Conservation (phyloP, 2,329 filamentous ascomycete species). For the Trichoderma sp. region DNA sequence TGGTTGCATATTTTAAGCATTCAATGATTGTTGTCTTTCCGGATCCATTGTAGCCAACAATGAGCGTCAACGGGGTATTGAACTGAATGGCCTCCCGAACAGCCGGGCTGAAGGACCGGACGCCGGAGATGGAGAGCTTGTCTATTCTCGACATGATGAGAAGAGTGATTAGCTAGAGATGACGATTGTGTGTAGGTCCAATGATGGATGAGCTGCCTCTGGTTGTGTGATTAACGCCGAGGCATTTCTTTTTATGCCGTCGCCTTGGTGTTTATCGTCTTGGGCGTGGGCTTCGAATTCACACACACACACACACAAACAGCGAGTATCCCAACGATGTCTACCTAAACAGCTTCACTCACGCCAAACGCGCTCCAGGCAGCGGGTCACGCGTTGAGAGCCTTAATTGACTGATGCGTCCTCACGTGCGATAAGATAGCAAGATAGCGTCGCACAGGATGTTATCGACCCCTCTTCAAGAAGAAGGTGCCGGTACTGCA, state of each 20-base stretch:
- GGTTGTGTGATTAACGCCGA: neutral
- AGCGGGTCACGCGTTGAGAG: constrained; percentile 26
- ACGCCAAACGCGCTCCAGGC: constrained; percentile 20
- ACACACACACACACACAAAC: neutral
- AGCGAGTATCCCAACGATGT: neutral
- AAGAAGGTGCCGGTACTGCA: neutral
- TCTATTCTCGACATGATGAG: constrained; percentile 74
- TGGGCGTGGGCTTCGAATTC: neutral
- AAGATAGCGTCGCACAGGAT: neutral
- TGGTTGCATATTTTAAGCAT: constrained; percentile 96
- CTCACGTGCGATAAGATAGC: constrained; percentile 26
- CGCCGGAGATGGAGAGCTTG: constrained; percentile 80
- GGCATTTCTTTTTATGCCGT: neutral
- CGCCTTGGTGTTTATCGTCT: neutral
- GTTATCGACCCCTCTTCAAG: neutral
- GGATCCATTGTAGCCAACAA: constrained; percentile 96
- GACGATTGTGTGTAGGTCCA: neutral
- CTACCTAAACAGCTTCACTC: neutral
- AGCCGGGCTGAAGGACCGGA: constrained; percentile 81
- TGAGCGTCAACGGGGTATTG: constrained; percentile 86
- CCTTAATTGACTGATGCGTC: constrained; percentile 26
- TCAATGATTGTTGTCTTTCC: constrained; percentile 99
- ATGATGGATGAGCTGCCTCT: neutral
- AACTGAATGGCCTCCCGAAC: constrained; percentile 81
- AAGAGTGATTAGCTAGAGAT: constrained; percentile 22